phyloP scores from a whole-genome alignment of 208 protist species.

The Endotrypanum monterogeii region DNA sequence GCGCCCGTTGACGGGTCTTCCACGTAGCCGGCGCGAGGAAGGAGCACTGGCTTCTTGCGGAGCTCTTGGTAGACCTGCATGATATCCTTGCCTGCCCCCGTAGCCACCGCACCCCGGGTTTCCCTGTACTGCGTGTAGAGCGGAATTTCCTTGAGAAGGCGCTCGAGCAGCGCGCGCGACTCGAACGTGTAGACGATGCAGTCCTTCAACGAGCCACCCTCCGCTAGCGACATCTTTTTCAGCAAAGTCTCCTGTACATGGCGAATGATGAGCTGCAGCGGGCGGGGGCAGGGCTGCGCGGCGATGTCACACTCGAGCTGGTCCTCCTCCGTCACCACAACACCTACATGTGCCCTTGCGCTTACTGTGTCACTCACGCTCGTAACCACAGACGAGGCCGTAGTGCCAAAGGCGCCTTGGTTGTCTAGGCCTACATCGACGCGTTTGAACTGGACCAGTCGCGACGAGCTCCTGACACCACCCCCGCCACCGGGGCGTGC shows the following conservation, averaged over 20 bases:
- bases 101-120: background rate
- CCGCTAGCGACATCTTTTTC: slow-evolving; percentile 74
- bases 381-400: background rate
- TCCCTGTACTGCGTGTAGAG: slow-evolving; percentile 53
- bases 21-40: slow-evolving; percentile 60
- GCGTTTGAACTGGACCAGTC: slow-evolving; percentile 28
- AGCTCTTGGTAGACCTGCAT: slow-evolving; percentile 69
- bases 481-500: background rate
- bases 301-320: slow-evolving; percentile 65
- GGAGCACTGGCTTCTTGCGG: slow-evolving; percentile 58
- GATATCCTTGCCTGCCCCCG: slow-evolving; percentile 1
- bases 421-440: background rate
- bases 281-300: slow-evolving; percentile 77
- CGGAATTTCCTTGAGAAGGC: slow-evolving; percentile 85
- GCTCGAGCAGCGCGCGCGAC: slow-evolving; percentile 73
- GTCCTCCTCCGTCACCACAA: slow-evolving; percentile 16
- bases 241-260: slow-evolving; percentile 60
- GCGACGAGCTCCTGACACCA: slow-evolving; percentile 5
- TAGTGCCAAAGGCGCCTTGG: background rate
- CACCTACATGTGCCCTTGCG: background rate
- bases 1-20: slow-evolving; percentile 54
- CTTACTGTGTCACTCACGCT: background rate
- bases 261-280: slow-evolving; percentile 78
- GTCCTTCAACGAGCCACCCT: slow-evolving; percentile 70
- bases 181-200: slow-evolving; percentile 85